Evolutionary conservation across 176 grass and related monocot species (phyloP).

Genomic region (Poa annua): DNA sequence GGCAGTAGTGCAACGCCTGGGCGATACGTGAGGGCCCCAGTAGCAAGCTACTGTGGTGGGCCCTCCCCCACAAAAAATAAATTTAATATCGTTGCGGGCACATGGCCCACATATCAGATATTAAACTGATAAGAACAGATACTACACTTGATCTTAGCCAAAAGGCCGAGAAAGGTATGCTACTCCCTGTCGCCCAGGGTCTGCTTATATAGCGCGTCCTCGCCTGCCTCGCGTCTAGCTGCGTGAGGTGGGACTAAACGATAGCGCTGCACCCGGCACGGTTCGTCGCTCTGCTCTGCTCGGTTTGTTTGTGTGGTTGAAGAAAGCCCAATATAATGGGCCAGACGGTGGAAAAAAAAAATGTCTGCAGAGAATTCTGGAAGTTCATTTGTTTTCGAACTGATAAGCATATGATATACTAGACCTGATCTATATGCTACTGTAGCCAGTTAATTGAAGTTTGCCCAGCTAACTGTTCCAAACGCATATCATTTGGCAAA

Average conservation of each 20-base stretch:
- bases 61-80: constrained; percentile 46
- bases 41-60: background rate
- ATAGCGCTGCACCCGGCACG: background rate
- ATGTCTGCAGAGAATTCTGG: background rate
- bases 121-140: constrained; percentile 97
- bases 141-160: constrained; percentile 90
- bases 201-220: background rate
- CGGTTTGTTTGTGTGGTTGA: background rate
- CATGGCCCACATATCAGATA: constrained; percentile 71
- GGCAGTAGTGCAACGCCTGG: background rate
- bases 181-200: background rate
- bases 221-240: background rate
- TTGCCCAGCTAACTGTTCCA: background rate
- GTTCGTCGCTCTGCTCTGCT: background rate
- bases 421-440: background rate
- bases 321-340: background rate
- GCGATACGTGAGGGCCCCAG: background rate
- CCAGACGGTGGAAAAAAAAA: background rate
- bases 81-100: constrained; percentile 61
- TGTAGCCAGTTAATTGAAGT: background rate
- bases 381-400: background rate
- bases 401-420: background rate
- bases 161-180: constrained; percentile 65
- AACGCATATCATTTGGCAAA: background rate
- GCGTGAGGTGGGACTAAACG: background rate